Evolutionary conservation across 2,329 filamentous ascomycete species (phyloP).

Genomic region (Xylaria sp.): DNA sequence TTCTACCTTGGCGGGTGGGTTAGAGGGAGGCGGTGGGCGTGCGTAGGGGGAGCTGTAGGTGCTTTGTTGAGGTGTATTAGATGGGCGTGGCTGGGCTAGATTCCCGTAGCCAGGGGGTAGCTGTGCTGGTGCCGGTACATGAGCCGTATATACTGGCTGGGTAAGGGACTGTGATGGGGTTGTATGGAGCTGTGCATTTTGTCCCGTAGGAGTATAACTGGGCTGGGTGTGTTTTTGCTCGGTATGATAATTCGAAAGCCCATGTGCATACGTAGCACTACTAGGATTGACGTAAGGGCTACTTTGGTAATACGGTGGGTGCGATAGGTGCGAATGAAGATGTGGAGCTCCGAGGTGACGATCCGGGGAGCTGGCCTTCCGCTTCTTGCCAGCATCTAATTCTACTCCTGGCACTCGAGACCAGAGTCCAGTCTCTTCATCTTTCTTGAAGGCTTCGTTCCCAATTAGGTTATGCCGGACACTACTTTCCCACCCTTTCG

Average conservation of each 20-base stretch:
- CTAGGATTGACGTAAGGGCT: conserved; percentile 46
- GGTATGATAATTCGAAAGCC: conserved; percentile 41
- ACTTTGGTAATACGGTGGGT: conserved; percentile 49
- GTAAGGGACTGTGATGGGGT: conserved; percentile 41
- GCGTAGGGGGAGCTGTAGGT: conserved; percentile 51
- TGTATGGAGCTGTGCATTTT: conserved; percentile 42
- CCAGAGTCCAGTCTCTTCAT: conserved; percentile 67
- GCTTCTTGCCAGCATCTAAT: conserved; percentile 70
- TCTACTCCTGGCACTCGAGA: conserved; percentile 68
- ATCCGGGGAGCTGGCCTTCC: conserved; percentile 66
- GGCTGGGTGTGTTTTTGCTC: conserved; percentile 44
- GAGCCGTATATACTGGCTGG: conserved; percentile 44
- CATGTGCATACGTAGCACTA: conserved; percentile 41
- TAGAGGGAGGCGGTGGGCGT: conserved; percentile 46
- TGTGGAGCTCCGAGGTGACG: conserved; percentile 50
- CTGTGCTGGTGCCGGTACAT: conserved; percentile 48
- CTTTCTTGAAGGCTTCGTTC: conserved; percentile 70
- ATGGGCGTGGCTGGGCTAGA: conserved; percentile 42
- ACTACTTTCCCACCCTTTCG: conserved; percentile 74
- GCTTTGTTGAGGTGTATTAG: conserved; percentile 45
- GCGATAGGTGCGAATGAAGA: conserved; percentile 47
- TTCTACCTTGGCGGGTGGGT: conserved; percentile 44
- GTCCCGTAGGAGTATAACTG: conserved; percentile 41
- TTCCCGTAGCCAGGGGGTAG: conserved; percentile 45
- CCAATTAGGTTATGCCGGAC: conserved; percentile 73